phyloP scores from a whole-genome alignment of 306 rosid genomes.

The Glycyrrhiza uralensis region DNA sequence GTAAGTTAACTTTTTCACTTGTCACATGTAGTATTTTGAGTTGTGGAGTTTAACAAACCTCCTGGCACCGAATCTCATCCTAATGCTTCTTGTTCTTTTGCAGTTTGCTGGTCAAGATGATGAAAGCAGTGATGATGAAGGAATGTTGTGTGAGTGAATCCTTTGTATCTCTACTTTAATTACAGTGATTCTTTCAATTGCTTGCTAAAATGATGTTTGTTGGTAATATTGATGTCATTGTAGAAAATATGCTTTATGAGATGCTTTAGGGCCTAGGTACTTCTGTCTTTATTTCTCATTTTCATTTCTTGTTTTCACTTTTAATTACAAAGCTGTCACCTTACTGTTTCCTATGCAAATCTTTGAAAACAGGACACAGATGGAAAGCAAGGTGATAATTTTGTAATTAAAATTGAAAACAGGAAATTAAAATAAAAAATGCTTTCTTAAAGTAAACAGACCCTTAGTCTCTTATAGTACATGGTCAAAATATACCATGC shows the following conservation, averaged over 20 bases:
- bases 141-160: constrained; percentile 82
- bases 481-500: not conserved
- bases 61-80: constrained; percentile 17
- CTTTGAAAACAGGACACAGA: no score
- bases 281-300: no score
- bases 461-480: not conserved
- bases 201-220: constrained; percentile 3
- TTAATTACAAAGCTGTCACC: no score
- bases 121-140: constrained; percentile 79
- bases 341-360: no score
- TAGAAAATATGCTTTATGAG: not conserved
- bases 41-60: not conserved
- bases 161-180: not conserved
- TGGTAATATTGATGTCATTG: not conserved
- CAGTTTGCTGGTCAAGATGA: constrained; percentile 63
- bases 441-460: no score
- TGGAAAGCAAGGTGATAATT: no score
- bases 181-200: constrained; percentile 9
- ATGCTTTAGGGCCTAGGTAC: no score
- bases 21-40: constrained; percentile 16
- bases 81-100: constrained; percentile 23
- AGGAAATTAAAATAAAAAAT: no score
- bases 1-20: constrained; percentile 36
- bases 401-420: no score
- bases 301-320: no score